Conservation (phyloP, 352 stramenopile genomes). For the Phytophthora rubi region DNA sequence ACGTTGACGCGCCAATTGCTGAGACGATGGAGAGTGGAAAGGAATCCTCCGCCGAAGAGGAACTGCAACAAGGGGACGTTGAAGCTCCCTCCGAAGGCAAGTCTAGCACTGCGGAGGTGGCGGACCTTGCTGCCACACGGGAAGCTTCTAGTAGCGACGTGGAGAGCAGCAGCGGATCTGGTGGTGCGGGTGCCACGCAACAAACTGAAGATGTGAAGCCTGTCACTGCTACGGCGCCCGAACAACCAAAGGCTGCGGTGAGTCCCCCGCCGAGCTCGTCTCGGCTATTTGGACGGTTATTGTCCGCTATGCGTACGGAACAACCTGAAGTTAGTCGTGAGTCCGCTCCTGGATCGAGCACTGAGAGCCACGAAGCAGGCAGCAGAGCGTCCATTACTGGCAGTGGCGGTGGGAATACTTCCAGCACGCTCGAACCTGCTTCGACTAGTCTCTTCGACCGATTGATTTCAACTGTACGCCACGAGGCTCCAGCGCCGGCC, state of each 20-base stretch:
- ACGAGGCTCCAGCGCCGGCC: conserved; percentile 2
- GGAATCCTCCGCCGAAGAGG: not conserved
- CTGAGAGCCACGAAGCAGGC: not conserved
- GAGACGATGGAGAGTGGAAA: not conserved
- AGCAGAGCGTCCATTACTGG: conserved; percentile 2
- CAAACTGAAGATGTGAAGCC: not conserved
- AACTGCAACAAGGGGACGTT: not conserved
- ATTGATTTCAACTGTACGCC: conserved; percentile 3
- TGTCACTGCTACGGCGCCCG: not conserved
- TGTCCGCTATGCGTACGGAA: conserved; percentile 14
- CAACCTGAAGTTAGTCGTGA: not conserved
- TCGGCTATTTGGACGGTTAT: conserved; percentile 6
- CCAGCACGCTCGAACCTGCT: not conserved
- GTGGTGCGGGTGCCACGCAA: not conserved
- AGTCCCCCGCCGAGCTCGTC: conserved; percentile 10
- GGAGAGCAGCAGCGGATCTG: not conserved
- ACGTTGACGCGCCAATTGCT: not conserved
- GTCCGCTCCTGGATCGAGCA: not conserved
- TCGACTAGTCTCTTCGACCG: conserved; percentile 12
- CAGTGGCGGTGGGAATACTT: not conserved
- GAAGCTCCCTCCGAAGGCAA: not conserved
- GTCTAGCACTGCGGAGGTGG: not conserved
- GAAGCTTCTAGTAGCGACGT: not conserved
- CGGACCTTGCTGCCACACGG: no score
- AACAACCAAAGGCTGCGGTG: not conserved